Base-by-base conservation (phyloP, 2,329 filamentous ascomycete genomes). In the Neonectria sp. region DNA sequence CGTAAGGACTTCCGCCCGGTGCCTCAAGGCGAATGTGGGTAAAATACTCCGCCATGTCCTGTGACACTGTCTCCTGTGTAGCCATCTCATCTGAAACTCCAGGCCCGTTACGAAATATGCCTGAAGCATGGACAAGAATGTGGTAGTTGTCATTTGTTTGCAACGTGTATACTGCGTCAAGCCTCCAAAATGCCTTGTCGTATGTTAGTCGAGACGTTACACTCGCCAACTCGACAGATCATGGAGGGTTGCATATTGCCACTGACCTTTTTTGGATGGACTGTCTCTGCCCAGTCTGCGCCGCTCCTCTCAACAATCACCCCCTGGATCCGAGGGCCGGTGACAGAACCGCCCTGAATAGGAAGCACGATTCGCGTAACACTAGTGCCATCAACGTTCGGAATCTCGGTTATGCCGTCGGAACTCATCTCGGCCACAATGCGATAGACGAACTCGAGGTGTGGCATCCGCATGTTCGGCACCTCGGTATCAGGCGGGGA, bases 41-140 rank as follows among this genome's bases (percentile, higher is more conserved):
- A 58, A 73, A 73, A 24, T 73, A 73, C 7, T 73, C 71, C 11
- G 67, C 63, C 2, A 71, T 68, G 11, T 73, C 71, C 13, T 74
- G 68, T 0, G 63, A 52, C 2, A 69, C 68, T 1, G 60, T 74
- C 21, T 72, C 60, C 11, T 68, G 40, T 11, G 63, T 46, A 2
- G 49, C 52, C 2, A 56, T 40, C 1, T 55, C 31, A 8, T 67
- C 45, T 1, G 66, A 31, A 0, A 71, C 45, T 1, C 62, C 71
- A 1, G 71, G 70, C 0, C 71, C 72, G 7, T n/a, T 65, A 9
- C 71, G 60, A 29, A 71, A 74, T 27, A 74, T 53, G 1, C 72
- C 72, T 11, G 70, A 51, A 24, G 68, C 71, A 43, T 71, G 65
- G 4, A 72, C 70, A 12, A 73, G 61, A 35, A 74, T 74, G 27